These are phyloP conservation scores for Paramecium caudatum DNA, from an alignment of 73 alveolate genomes.

Conservation along the genomic window DNA sequence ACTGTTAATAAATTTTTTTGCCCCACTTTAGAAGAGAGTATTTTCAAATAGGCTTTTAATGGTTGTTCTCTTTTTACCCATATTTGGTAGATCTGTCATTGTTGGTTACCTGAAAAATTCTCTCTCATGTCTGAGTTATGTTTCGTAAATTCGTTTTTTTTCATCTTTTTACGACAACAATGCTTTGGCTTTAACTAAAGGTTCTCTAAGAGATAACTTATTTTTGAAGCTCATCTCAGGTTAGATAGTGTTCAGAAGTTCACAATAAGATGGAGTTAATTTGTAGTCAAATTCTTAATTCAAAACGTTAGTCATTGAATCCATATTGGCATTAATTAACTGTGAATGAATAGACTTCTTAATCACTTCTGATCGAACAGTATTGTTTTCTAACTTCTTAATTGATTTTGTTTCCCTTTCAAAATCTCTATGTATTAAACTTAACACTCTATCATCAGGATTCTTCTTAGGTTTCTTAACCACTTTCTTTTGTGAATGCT, in stretches of 20 bases:
- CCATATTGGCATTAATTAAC: background rate
- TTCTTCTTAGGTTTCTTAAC: background rate
- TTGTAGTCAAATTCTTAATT: background rate
- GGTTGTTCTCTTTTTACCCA: background rate
- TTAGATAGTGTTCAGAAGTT: constrained; percentile 4
- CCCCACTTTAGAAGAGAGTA: background rate
- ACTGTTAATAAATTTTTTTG: constrained; percentile 10
- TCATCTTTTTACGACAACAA: constrained; percentile 15
- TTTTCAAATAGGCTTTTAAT: background rate
- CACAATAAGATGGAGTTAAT: constrained; percentile 29
- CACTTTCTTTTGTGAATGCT: background rate
- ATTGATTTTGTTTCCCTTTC: constrained; percentile 44
- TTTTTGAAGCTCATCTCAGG: constrained; percentile 30
- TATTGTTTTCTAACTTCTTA: background rate
- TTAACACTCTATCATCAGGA: constrained; percentile 16
- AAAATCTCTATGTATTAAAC: background rate
- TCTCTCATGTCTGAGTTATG: constrained; percentile 17
- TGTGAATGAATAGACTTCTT: background rate
- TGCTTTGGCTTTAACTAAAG: constrained; percentile 9
- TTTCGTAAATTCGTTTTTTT: constrained; percentile 25
- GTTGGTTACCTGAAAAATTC: constrained; percentile 34
- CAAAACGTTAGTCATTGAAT: background rate
- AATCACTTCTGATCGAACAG: background rate
- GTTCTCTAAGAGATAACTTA: constrained; percentile 21
- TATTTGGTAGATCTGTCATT: background rate